Evolutionary conservation across 805 yeast genomes (phyloP), one percentile per base, ranked within the genome.

Genomic region (Blastobotrys americana): DNA sequence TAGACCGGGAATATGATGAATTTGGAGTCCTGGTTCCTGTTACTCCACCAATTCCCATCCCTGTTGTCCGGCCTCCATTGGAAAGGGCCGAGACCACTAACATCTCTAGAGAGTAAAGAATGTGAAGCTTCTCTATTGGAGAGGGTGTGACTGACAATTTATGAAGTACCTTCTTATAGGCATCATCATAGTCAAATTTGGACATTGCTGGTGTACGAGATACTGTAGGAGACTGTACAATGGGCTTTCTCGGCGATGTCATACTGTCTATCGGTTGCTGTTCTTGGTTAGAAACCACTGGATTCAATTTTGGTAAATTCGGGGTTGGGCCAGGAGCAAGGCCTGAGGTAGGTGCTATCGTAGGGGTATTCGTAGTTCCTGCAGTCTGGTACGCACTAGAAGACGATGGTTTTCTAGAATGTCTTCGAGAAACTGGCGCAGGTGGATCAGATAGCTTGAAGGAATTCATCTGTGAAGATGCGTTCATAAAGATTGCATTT

Each of bases 21-120:
- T 8, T 8, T 6, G 52, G 46, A 15, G 42, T 43, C n/a, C 51
- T 39, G 5, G 56, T 50, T 4, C 50, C 51, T 6, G 56, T 55
- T 4, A 55, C 49, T 18, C 41, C 41, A 3, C 34, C 34, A 2
- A 23, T 35, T 5, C 44, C 44, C 16, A 23, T 21, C 21, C 34
- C 33, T 22, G 45, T n/a, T 22, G 19, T 28, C 2, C 37, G n/a
- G 16, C 34, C 39, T 9, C 28, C 31, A 23, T 37, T 17, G 6
- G 51, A 45, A 8, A 55, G 39, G 3, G 60, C 52, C 1, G 53
- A 42, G 2, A 56, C 61, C 17, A 56, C 60, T 25, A 57, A 45
- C 39, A 49, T 43, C 28, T 51, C 61, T 4, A 57, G 51, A 39
- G 57, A 55, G 37, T 54, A 52, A 18, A 57, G 31, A n/a, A 47